Percentiles rank a stretch among this genome's conserved stretches.
phyloP scores from a whole-genome alignment of 2,329 filamentous ascomycete genomes.

The Juglanconis juglandina region DNA sequence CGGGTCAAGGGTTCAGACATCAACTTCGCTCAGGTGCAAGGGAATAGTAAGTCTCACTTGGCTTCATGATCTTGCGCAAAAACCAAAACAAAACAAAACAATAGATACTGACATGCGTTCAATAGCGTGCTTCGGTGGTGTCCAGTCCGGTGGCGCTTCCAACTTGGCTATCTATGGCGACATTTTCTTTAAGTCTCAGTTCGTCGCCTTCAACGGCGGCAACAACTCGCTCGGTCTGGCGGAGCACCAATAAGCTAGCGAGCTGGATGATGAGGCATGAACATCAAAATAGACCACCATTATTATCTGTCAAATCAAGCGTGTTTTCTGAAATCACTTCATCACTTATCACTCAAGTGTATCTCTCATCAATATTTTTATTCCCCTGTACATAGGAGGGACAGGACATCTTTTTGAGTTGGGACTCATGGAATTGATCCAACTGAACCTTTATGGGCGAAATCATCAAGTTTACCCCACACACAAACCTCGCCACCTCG shows the following conservation, averaged over 20 bases:
- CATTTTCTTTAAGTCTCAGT: slow-evolving; percentile 60
- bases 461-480: too few relatives aligned
- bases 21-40: slow-evolving; percentile 49
- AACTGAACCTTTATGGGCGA: neutral
- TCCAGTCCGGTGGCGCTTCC: slow-evolving; percentile 54
- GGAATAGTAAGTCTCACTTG: slow-evolving; percentile 43
- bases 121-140: slow-evolving; percentile 62
- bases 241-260: slow-evolving; percentile 33
- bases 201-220: slow-evolving; percentile 54
- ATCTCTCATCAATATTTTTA: neutral
- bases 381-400: neutral
- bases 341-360: too few relatives aligned
- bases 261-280: neutral
- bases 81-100: too few relatives aligned
- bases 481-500: neutral
- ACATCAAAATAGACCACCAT: neutral
- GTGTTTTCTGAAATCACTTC: neutral
- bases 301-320: neutral
- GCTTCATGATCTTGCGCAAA: too few relatives aligned
- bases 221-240: slow-evolving; percentile 54
- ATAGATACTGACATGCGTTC: slow-evolving; percentile 5
- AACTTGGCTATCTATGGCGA: slow-evolving; percentile 61
- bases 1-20: slow-evolving; percentile 51
- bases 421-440: too few relatives aligned
- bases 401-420: too few relatives aligned